Base-by-base conservation (phyloP, 2,329 filamentous ascomycete species). In the Aspergillus sp. region DNA sequence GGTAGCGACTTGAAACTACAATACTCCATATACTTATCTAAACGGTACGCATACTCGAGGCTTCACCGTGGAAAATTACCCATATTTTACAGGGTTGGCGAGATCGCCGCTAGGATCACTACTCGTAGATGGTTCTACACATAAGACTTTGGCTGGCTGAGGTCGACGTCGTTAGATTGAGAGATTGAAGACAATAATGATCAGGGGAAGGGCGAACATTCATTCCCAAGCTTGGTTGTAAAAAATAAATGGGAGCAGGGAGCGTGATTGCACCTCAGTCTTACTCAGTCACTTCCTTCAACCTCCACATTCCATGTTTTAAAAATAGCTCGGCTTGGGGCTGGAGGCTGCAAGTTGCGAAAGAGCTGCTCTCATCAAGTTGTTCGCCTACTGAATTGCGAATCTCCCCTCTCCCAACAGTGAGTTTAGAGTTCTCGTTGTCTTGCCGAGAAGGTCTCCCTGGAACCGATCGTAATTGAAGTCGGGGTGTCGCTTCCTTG, bases 61-160 rank as follows among this genome's bases (percentile, higher is more conserved):
- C 54, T 62, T 56, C 44, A 47, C 35, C 25, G 39, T 56, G 43
- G 33, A 50, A 40, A 25, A 45, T 41, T 43, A 52, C 58, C 14
- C 45, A 27, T 48, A 55, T 59, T 40, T 47, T 52, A 64, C 49
- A 56, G 59, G 54, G 44, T 61, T 62, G 52, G 41, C 7, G 55
- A 62, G 69, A 71, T 71, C 69, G 66, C 66, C 68, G 63, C 69
- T 67, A 71, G 66, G 68, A 68, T 71, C 66, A 66, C 63, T 14
- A 31, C 11, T 15, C 62, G 54, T 63, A 60, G 15, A 15, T 37
- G 6, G 9, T 31, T 41, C 55, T 47, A 50, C 61, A 57, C 60
- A 53, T 40, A 27, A 59, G 27, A 31, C 59, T 59, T 56, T 17
- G 51, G 56, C 21, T 56, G 35, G 46, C 33, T 40, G 31, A 19